Conservation (phyloP, 495 filamentous ascomycete species). For the Penicillium antarcticum region DNA sequence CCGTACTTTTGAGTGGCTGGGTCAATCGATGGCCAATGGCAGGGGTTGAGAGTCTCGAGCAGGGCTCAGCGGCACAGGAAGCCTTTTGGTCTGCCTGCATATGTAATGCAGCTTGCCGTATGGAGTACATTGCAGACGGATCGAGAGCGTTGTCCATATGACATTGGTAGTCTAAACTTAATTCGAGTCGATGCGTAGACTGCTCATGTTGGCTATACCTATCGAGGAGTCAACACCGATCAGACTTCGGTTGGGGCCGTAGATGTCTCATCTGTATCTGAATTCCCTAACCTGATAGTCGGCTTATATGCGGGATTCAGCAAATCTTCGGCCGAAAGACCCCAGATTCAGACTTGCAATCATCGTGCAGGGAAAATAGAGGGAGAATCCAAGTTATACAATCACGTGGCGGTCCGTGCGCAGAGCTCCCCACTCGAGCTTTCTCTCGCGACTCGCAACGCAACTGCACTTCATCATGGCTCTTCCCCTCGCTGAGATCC, state of each 20-base stretch:
- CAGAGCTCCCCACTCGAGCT: slow-evolving; percentile 5
- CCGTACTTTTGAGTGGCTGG: not conserved
- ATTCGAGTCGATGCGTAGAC: not conserved
- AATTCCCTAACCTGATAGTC: too few relatives aligned
- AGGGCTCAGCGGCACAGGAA: not conserved
- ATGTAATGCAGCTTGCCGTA: slow-evolving; percentile 27
- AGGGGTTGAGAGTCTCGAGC: not conserved
- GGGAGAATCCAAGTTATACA: too few relatives aligned
- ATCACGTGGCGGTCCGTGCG: not conserved
- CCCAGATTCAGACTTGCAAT: too few relatives aligned
- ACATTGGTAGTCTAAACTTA: slow-evolving; percentile 6
- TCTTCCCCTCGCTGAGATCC: slow-evolving; percentile 52
- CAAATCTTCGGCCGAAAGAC: too few relatives aligned
- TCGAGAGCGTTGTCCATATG: slow-evolving; percentile 18
- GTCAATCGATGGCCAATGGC: not conserved
- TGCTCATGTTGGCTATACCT: not conserved
- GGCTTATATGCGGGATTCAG: too few relatives aligned
- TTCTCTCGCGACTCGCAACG: not conserved
- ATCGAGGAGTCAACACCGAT: not conserved
- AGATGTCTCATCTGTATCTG: too few relatives aligned
- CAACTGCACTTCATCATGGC: not conserved
- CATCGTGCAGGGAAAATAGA: too few relatives aligned
- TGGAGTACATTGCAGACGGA: slow-evolving; percentile 15
- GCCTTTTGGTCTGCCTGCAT: slow-evolving; percentile 22
- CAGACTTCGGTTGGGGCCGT: not conserved